Conservation (phyloP, 208 protist species). For the Leishmania major region DNA sequence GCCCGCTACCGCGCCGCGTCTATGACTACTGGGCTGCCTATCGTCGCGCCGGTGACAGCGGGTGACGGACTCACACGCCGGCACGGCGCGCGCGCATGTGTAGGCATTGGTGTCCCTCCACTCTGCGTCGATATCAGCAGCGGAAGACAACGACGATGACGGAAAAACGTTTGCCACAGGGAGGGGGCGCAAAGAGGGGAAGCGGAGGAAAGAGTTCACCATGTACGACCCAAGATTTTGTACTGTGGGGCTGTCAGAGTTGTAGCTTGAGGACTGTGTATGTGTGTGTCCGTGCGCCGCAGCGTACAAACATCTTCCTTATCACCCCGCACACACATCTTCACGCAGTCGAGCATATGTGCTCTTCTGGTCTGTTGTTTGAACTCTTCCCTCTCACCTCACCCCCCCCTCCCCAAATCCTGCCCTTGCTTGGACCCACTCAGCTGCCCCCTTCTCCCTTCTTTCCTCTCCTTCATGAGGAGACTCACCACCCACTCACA, state of each 20-base stretch:
- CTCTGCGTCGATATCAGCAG: neutral
- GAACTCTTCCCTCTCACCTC: neutral
- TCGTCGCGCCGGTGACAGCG: neutral
- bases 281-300: neutral
- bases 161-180: neutral
- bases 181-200: neutral
- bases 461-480: neutral
- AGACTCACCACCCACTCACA: neutral
- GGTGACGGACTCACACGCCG: neutral
- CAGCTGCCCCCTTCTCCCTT: neutral
- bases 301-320: neutral
- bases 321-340: neutral
- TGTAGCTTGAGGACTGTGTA: neutral
- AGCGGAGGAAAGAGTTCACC: neutral
- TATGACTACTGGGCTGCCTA: conserved; percentile 45
- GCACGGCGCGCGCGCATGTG: neutral
- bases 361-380: neutral
- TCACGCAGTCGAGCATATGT: neutral
- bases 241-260: neutral
- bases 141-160: neutral
- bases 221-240: neutral
- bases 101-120: neutral
- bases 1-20: conserved; percentile 29
- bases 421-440: neutral
- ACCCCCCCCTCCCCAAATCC: neutral